Evolutionary conservation across 1,139 yeast species (phyloP).

Genomic region (Lodderomyces jiufengensis): DNA sequence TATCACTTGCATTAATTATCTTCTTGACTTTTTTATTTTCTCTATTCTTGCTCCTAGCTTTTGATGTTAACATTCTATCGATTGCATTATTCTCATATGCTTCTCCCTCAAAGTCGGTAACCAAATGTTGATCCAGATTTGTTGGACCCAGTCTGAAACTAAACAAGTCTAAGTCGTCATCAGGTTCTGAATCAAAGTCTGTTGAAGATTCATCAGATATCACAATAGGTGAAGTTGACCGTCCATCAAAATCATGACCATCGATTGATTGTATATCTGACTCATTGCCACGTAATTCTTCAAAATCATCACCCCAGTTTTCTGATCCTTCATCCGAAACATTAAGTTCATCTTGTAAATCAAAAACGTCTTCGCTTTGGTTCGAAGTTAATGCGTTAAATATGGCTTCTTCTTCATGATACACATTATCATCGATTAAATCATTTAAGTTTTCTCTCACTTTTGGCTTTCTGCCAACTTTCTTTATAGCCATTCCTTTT

Average conservation of each 20-base stretch:
- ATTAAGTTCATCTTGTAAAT: background rate
- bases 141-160: background rate
- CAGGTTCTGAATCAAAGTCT: conserved; percentile 2
- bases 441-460: conserved; percentile 7
- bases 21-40: too few species aligned
- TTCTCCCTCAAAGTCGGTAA: background rate
- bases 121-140: background rate
- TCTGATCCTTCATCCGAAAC: background rate
- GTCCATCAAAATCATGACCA: background rate
- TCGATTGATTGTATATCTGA: background rate
- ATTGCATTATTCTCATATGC: conserved; percentile 1
- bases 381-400: too few species aligned
- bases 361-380: too few species aligned
- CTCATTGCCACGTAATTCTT: background rate
- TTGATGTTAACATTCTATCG: conserved; percentile 1
- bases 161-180: conserved; percentile 8
- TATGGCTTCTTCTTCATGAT: conserved; percentile 9
- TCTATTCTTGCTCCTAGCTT: too few species aligned
- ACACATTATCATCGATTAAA: conserved; percentile 12
- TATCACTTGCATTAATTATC: too few species aligned
- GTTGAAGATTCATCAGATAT: conserved; percentile 5
- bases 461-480: conserved; percentile 9
- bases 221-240: background rate
- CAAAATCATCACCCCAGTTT: background rate
- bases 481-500: conserved; percentile 37